Conservation (phyloP, 2,329 filamentous ascomycete genomes). For the Paraphoma chrysanthemicola region DNA sequence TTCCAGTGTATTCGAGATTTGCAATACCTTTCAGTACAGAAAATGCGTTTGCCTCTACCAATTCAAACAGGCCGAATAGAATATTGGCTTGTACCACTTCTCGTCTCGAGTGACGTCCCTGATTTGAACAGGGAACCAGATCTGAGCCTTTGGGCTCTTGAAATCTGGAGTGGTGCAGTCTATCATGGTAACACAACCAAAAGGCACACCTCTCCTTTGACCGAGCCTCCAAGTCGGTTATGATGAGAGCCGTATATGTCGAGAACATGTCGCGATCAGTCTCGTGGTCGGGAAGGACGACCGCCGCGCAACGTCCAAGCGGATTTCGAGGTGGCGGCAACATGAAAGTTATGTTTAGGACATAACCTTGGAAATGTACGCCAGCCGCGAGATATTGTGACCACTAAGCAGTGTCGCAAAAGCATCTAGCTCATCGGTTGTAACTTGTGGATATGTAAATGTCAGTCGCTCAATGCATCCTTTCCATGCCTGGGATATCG, state of each 20-base stretch:
- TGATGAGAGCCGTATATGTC: background rate
- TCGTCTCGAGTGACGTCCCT: background rate
- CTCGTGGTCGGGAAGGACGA: slow-evolving; percentile 1
- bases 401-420: slow-evolving; percentile 8
- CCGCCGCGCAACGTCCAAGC: slow-evolving; percentile 2
- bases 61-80: slow-evolving; percentile 3
- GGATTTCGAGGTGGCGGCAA: slow-evolving; percentile 1
- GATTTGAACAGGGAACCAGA: background rate
- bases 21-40: background rate
- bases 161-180: background rate
- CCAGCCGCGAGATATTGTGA: slow-evolving; percentile 4
- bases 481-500: slow-evolving; percentile 10
- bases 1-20: background rate
- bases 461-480: slow-evolving; percentile 7
- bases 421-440: slow-evolving; percentile 6
- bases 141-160: background rate
- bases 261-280: slow-evolving; percentile 9
- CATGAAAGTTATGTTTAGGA: slow-evolving; percentile 2
- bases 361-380: background rate
- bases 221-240: slow-evolving; percentile 1
- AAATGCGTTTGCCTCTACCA: background rate
- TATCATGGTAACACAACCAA: background rate
- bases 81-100: background rate
- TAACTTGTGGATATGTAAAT: slow-evolving; percentile 2
- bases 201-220: background rate